A percentile compares a stretch with the other conserved stretches of the same genome.
Conservation (phyloP, 306 rosid species). For the Castanea sativa region DNA sequence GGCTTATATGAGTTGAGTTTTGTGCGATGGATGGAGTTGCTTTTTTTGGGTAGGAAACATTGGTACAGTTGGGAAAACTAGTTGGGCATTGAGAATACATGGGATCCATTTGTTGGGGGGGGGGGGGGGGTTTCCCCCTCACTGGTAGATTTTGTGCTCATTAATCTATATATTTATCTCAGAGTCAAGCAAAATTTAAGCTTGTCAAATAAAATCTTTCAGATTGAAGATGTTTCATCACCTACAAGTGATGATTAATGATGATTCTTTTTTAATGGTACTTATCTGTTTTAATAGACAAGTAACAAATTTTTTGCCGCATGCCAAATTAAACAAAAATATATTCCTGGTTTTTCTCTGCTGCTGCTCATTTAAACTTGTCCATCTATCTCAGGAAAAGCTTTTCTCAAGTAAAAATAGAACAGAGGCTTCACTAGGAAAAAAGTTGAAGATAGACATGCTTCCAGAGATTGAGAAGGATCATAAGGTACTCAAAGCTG, state of each 20-base stretch:
- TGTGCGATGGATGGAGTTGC: not conserved
- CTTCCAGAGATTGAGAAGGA: conserved; percentile 97
- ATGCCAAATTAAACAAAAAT: not conserved
- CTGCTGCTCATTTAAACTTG: conserved; percentile 27
- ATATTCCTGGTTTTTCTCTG: not conserved
- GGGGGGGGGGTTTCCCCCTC: too few species aligned
- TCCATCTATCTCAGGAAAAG: conserved; percentile 66
- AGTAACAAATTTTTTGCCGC: not conserved
- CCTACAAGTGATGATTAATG: not conserved
- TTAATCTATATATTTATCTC: not conserved
- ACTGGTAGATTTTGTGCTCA: not conserved
- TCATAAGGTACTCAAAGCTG: conserved; percentile 69
- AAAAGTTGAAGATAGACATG: conserved; percentile 91
- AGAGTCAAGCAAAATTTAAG: not conserved
- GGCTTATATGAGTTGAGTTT: not conserved
- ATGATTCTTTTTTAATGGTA: not conserved
- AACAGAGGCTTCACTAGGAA: conserved; percentile 83
- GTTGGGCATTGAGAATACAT: not conserved
- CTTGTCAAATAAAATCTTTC: not conserved
- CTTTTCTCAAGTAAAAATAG: conserved; percentile 90
- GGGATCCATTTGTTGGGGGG: not conserved
- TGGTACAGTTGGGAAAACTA: not conserved
- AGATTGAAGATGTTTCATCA: not conserved
- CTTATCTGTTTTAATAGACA: too few species aligned
- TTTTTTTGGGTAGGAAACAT: not conserved